Percentiles rank a stretch among this genome's conserved stretches.
phyloP scores from a whole-genome alignment of 1,139 yeast species.

The Yamadazyma dendronema region DNA sequence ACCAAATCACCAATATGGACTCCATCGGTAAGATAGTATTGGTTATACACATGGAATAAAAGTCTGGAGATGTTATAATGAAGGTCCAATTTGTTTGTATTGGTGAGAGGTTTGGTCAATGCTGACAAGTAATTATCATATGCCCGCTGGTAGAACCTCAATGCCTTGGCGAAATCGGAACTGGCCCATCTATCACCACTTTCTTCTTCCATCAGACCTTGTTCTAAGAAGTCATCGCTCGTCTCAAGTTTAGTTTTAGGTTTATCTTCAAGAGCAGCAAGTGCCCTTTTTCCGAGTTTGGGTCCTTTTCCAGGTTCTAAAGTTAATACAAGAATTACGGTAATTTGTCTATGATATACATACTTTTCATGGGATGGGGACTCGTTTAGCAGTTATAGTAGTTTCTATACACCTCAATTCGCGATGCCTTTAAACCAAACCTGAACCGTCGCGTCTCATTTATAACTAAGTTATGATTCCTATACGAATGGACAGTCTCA shows the following conservation, averaged over 20 bases:
- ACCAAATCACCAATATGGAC: constrained; percentile 34
- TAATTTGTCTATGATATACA: not conserved
- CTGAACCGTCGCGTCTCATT: not conserved
- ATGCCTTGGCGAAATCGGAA: constrained; percentile 51
- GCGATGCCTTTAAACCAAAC: too few relatives aligned
- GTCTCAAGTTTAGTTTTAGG: constrained; percentile 17
- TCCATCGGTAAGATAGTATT: constrained; percentile 44
- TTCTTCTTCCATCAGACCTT: constrained; percentile 51
- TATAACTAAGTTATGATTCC: not conserved
- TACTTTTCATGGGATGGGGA: not conserved
- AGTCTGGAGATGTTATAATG: constrained; percentile 50
- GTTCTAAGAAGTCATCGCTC: constrained; percentile 46
- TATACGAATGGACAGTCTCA: constrained; percentile 7
- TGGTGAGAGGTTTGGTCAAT: constrained; percentile 6
- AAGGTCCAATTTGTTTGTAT: constrained; percentile 30
- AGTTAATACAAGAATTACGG: constrained; percentile 1
- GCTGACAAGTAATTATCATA: constrained; percentile 35
- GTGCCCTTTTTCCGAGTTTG: not conserved
- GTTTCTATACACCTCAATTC: too few relatives aligned
- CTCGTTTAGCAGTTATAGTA: not conserved
- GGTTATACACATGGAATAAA: constrained; percentile 47
- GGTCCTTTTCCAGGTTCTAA: constrained; percentile 1
- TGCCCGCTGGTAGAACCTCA: constrained; percentile 54
- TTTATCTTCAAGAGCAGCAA: not conserved
- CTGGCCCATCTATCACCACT: constrained; percentile 60